Base-by-base conservation (phyloP, 2,329 filamentous ascomycete genomes). In the Aspergillus aculeatus region DNA sequence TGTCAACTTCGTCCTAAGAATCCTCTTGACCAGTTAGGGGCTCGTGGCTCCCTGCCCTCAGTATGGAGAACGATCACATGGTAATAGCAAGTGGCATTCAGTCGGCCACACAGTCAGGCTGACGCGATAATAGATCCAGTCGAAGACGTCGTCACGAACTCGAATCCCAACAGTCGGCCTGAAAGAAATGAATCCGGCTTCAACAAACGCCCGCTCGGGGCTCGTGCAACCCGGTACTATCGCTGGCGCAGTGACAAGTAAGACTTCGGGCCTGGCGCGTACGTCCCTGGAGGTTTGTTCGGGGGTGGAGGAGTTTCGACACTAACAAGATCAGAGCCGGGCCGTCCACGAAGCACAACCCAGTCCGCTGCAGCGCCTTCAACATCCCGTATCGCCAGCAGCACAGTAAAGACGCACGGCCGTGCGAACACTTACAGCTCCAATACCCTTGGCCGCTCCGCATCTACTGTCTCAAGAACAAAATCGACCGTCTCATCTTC, bases 401-500 rank as follows among this genome's bases (percentile, higher is more conserved):
- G 76, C 79, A 58, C 77, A 77, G 38, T 73, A 75, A 53, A 79
- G 74, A 57, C 70, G 75, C 58, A 80, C 79, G 64, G 73, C 78
- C 44, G 71, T 5, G 66, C 69, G 14, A 75, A 72, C 61, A 71
- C 73, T 3, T 69, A 69, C 51, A 67, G 75, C 11, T 75, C 76
- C 4, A 77, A 75, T 0, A 71, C 73, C 38, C 68, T 73, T 32
- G 74, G 75, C 11, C 70, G 76, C 56, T 70, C 71, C 10, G 70
- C 77, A 5, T 75, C 79, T 6, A 78, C 81, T 29, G 74, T 77
- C 19, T 77, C 77, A 35, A 79, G 80, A 64, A 74, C 78, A 52
- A 77, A 78, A 56, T 81, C 77, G 63, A 80, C 78, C 62, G 86
- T 87, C 63, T 80, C 83, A 14, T 84, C 81, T 62, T 88, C 84